Evolutionary conservation across 2,329 filamentous ascomycete genomes (phyloP).

Genomic region (Ceratocystis variospora): DNA sequence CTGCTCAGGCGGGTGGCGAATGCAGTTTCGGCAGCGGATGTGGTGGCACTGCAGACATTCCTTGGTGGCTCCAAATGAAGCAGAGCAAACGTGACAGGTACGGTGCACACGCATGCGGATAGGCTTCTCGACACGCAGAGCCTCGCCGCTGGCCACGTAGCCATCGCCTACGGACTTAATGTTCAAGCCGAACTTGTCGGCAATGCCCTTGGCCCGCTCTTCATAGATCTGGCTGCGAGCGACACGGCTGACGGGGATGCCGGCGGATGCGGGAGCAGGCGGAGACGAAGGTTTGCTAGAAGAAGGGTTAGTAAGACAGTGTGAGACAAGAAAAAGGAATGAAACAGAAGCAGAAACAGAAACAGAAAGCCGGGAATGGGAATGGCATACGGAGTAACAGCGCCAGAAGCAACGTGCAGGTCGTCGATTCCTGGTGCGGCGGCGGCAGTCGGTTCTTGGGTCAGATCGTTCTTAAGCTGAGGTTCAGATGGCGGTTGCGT

Average conservation of each 20-base stretch:
- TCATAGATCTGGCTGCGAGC: constrained; percentile 37
- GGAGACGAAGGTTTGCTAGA: neutral
- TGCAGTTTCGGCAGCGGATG: constrained; percentile 65
- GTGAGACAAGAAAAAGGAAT: neutral
- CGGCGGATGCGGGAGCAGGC: constrained; percentile 22
- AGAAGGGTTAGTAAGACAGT: neutral
- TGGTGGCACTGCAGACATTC: constrained; percentile 68
- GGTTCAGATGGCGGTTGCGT: neutral
- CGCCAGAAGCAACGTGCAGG: neutral
- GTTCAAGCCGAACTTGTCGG: constrained; percentile 42
- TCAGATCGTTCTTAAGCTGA: no score
- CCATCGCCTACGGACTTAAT: constrained; percentile 37
- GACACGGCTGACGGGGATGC: constrained; percentile 16
- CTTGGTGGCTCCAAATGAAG: constrained; percentile 58
- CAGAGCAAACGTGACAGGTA: constrained; percentile 68
- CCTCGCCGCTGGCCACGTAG: constrained; percentile 30
- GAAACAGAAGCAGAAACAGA: neutral
- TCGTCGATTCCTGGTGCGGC: neutral
- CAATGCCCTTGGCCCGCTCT: constrained; percentile 43
- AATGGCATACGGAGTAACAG: neutral
- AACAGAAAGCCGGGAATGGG: no score
- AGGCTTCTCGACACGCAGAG: constrained; percentile 56
- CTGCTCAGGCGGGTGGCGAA: constrained; percentile 56
- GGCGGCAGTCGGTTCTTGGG: neutral
- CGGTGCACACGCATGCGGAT: constrained; percentile 66